phyloP scores from a whole-genome alignment of 257 asterid genomes.

The Prunella vulgaris region DNA sequence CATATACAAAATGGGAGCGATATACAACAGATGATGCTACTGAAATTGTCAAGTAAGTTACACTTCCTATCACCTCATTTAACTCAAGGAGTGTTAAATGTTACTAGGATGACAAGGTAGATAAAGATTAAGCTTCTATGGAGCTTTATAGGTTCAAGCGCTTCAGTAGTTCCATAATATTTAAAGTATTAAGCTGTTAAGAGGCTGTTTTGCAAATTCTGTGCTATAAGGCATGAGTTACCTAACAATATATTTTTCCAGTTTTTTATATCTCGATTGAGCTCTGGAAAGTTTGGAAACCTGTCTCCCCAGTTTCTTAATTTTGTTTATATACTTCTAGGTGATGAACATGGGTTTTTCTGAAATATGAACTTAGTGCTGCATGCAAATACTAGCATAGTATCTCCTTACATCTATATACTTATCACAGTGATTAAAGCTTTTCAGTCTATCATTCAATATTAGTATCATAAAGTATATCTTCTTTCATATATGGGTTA shows the following conservation, averaged over 20 bases:
- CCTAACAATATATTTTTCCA: background rate
- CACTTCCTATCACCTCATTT: conserved; percentile 8
- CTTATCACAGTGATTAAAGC: background rate
- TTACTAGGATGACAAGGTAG: background rate
- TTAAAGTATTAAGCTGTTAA: background rate
- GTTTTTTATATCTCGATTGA: background rate
- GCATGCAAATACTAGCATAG: background rate
- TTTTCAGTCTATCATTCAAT: background rate
- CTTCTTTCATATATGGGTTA: conserved; percentile 6
- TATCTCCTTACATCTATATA: background rate
- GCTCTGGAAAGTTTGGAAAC: conserved; percentile 10
- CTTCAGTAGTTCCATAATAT: background rate
- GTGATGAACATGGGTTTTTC: background rate
- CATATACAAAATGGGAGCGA: conserved; percentile 88
- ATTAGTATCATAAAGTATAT: conserved; percentile 8
- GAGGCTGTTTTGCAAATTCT: background rate
- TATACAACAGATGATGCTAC: conserved; percentile 79
- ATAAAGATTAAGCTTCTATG: background rate
- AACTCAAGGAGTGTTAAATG: conserved; percentile 8
- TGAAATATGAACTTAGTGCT: conserved; percentile 3
- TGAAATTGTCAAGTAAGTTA: conserved; percentile 72
- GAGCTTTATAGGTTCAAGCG: background rate
- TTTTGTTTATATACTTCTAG: background rate
- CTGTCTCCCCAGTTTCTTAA: conserved; percentile 2
- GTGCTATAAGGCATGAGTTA: conserved; percentile 7